These are phyloP conservation scores for Echeveria elegans DNA, from an alignment of 164 flowering plant genomes.

Conservation along the genomic window DNA sequence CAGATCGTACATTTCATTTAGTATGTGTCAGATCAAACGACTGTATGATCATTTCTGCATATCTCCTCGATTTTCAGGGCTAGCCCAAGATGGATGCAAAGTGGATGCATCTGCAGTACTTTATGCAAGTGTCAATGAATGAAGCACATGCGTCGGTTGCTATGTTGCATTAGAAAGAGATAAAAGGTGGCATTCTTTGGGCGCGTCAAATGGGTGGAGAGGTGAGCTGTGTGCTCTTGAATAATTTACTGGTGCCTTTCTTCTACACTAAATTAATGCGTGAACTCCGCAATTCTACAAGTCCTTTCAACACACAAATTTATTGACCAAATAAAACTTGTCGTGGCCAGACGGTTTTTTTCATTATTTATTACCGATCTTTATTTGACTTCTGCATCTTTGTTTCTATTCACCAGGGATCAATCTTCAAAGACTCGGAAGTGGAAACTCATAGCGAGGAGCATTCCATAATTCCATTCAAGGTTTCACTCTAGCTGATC, in stretches of 20 bases:
- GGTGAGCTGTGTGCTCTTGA: slow-evolving; percentile 32
- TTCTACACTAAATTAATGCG: no score
- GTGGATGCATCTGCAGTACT: slow-evolving; percentile 70
- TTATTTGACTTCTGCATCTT: background rate
- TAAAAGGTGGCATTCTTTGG: slow-evolving; percentile 69
- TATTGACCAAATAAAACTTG: background rate
- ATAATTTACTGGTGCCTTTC: background rate
- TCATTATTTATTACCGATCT: no score
- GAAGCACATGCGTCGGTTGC: slow-evolving; percentile 74
- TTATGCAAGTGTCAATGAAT: slow-evolving; percentile 63
- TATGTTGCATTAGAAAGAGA: slow-evolving; percentile 62
- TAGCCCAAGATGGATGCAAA: slow-evolving; percentile 86
- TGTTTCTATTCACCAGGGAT: slow-evolving; percentile 48
- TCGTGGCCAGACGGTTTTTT: no score
- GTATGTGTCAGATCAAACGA: no score
- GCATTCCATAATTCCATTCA: slow-evolving; percentile 91
- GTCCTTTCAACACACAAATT: background rate
- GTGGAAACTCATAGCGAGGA: slow-evolving; percentile 88
- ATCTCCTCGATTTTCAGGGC: slow-evolving; percentile 34
- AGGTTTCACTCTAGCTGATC: slow-evolving; percentile 34
- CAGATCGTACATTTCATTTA: background rate
- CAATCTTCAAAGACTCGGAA: slow-evolving; percentile 83
- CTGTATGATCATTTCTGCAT: no score
- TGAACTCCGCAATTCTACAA: background rate
- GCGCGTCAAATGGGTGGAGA: slow-evolving; percentile 98